A percentile compares a stretch with the other conserved stretches of the same genome.
These are phyloP conservation scores for Neoboletus brunneissimus DNA, from an alignment of 768 basidiomycete genomes.

Conservation along the genomic window DNA sequence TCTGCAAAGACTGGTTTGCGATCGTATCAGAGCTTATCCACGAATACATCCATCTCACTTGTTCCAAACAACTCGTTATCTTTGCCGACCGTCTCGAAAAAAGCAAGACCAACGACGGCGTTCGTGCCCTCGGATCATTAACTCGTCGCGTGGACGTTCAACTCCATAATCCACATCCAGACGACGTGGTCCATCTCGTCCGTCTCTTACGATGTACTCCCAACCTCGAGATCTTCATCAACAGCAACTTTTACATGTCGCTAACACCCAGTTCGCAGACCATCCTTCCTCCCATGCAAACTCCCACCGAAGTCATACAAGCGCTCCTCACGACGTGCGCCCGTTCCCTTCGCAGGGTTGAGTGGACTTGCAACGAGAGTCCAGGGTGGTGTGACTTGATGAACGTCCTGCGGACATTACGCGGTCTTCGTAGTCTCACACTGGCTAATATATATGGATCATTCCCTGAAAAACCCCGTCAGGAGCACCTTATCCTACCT, in stretches of 20 bases:
- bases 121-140: slow-evolving; percentile 36
- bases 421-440: slow-evolving; percentile 39
- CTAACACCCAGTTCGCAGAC: slow-evolving; percentile 15
- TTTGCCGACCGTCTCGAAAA: slow-evolving; percentile 37
- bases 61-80: slow-evolving; percentile 33
- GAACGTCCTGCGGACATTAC: slow-evolving; percentile 33
- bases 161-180: slow-evolving; percentile 33
- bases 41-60: slow-evolving; percentile 41
- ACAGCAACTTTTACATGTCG: slow-evolving; percentile 36
- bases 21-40: slow-evolving; percentile 38
- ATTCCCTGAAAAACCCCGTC: slow-evolving; percentile 17
- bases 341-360: slow-evolving; percentile 39
- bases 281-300: slow-evolving; percentile 24
- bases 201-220: slow-evolving; percentile 42
- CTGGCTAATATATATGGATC: slow-evolving; percentile 41
- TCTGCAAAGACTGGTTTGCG: slow-evolving; percentile 38
- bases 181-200: slow-evolving; percentile 22
- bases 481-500: slow-evolving; percentile 31
- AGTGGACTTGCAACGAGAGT: slow-evolving; percentile 46
- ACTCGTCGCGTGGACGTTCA: slow-evolving; percentile 44
- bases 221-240: slow-evolving; percentile 43
- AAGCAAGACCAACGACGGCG: slow-evolving; percentile 16
- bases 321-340: slow-evolving; percentile 34
- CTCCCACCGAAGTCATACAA: slow-evolving; percentile 34
- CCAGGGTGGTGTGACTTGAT: slow-evolving; percentile 41